Conservation (phyloP, 345 rosid genomes). For the Lepidium aucheri region DNA sequence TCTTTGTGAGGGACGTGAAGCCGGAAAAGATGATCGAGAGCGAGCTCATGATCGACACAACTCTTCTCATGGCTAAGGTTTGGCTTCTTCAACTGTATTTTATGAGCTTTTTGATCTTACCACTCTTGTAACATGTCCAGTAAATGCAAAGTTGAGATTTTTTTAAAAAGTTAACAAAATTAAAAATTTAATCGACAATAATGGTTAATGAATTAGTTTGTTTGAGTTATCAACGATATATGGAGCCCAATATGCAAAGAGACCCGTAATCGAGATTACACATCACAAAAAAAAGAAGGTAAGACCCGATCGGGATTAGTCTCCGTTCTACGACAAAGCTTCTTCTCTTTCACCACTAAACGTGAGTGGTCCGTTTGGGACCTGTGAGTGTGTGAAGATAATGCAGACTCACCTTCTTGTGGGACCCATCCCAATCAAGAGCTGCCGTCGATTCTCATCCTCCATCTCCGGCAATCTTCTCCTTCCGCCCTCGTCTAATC, state of each 20-base stretch:
- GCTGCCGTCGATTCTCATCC: conserved; percentile 29
- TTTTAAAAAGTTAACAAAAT: too few relatives aligned
- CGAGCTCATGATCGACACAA: too few relatives aligned
- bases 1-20: too few relatives aligned
- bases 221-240: too few relatives aligned
- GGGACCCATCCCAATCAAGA: conserved; percentile 58
- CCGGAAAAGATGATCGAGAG: too few relatives aligned
- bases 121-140: too few relatives aligned
- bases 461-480: conserved; percentile 5
- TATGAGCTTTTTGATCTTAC: too few relatives aligned
- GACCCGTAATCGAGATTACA: background rate
- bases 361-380: conserved; percentile 6
- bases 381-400: conserved; percentile 2
- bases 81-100: too few relatives aligned
- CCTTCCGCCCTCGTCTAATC: background rate
- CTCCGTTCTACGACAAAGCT: background rate
- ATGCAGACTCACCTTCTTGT: conserved; percentile 61
- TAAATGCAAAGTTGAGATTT: too few relatives aligned
- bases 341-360: background rate
- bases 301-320: background rate
- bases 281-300: background rate
- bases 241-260: background rate
- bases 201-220: too few relatives aligned
- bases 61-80: too few relatives aligned
- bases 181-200: too few relatives aligned